Evolutionary conservation across 495 filamentous ascomycete genomes (phyloP).

Genomic region (Alectoria sarmentosa): DNA sequence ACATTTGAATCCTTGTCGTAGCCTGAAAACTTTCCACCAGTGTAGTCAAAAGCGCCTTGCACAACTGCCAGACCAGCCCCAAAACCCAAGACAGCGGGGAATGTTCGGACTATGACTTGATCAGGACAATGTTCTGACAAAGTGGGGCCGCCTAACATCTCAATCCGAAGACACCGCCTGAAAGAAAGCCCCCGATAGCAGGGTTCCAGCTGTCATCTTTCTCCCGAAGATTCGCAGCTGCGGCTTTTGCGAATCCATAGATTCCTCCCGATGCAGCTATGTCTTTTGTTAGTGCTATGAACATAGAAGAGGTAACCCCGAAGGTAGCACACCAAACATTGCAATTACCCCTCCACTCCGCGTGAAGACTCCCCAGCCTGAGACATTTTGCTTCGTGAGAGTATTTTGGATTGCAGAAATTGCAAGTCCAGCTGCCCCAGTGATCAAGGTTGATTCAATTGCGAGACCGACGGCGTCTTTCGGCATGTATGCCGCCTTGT

Average conservation of each 20-base stretch:
- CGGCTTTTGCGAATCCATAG: conserved; percentile 67
- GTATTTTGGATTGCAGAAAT: conserved; percentile 79
- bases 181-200: conserved; percentile 66
- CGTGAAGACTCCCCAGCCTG: conserved; percentile 68
- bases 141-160: conserved; percentile 40
- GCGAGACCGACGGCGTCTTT: conserved; percentile 68
- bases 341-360: conserved; percentile 59
- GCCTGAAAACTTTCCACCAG: conserved; percentile 59
- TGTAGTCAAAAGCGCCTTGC: conserved; percentile 67
- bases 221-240: conserved; percentile 70
- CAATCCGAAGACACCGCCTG: conserved; percentile 60
- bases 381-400: conserved; percentile 69
- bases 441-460: conserved; percentile 55
- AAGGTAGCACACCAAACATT: conserved; percentile 49
- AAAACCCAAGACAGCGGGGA: conserved; percentile 73
- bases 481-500: conserved; percentile 56
- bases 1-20: conserved; percentile 49
- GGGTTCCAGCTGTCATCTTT: conserved; percentile 65
- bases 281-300: conserved; percentile 23
- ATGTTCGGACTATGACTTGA: conserved; percentile 53
- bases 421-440: conserved; percentile 61
- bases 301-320: background rate
- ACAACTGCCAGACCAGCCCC: conserved; percentile 57
- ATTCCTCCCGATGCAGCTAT: conserved; percentile 72
- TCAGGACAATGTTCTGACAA: conserved; percentile 13